phyloP scores from a whole-genome alignment of 2,329 filamentous ascomycete genomes.

The Curvularia spicifera region DNA sequence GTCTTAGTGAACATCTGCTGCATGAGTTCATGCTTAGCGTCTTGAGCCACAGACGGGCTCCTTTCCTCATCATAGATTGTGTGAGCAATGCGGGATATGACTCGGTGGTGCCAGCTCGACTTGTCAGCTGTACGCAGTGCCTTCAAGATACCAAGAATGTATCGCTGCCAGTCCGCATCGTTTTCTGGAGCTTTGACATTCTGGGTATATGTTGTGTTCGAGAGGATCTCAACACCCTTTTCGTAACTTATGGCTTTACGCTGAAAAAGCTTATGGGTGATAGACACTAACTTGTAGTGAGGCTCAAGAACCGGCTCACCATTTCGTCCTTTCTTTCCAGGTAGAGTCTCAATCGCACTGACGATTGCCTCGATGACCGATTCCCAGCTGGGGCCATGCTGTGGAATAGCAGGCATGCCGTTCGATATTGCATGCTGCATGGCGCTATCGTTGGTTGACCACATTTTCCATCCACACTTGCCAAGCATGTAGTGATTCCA shows the following conservation, averaged over 20 bases:
- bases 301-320: slow-evolving; percentile 85
- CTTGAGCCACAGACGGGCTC: slow-evolving; percentile 60
- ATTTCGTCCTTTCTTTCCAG: slow-evolving; percentile 66
- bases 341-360: slow-evolving; percentile 66
- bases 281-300: slow-evolving; percentile 86
- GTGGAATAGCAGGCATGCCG: slow-evolving; percentile 34
- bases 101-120: slow-evolving; percentile 93
- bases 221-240: slow-evolving; percentile 58
- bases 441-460: slow-evolving; percentile 54
- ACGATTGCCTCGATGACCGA: slow-evolving; percentile 64
- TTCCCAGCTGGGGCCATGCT: slow-evolving; percentile 40
- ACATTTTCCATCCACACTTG: slow-evolving; percentile 78
- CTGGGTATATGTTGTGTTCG: slow-evolving; percentile 62
- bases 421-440: slow-evolving; percentile 41
- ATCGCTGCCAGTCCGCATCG: slow-evolving; percentile 63
- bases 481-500: slow-evolving; percentile 71
- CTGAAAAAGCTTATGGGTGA: slow-evolving; percentile 80
- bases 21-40: slow-evolving; percentile 79
- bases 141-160: slow-evolving; percentile 68
- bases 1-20: slow-evolving; percentile 91
- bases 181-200: slow-evolving; percentile 58
- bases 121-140: slow-evolving; percentile 75
- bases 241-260: slow-evolving; percentile 52
- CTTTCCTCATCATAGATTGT: slow-evolving; percentile 65
- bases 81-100: slow-evolving; percentile 75